Conservation (phyloP, 2,329 filamentous ascomycete species). For the Xylaria sp. region DNA sequence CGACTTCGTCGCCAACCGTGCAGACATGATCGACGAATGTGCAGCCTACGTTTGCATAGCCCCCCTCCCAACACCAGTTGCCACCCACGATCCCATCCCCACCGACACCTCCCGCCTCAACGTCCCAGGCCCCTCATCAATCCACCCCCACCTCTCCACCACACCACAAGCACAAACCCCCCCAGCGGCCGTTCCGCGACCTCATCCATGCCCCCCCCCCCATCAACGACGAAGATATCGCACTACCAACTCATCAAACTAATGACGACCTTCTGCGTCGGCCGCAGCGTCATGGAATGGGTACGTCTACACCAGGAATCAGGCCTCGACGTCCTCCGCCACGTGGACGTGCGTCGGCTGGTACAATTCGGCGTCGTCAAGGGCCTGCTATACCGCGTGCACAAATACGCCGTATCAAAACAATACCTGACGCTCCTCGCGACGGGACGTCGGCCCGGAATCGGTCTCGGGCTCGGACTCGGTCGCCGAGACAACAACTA, state of each 20-base stretch:
- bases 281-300: conserved; percentile 83
- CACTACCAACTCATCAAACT: conserved; percentile 71
- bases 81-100: conserved; percentile 1
- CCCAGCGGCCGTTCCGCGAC: conserved; percentile 7
- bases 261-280: conserved; percentile 78
- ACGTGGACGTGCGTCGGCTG: conserved; percentile 82
- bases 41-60: conserved; percentile 67
- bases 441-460: conserved; percentile 42
- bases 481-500: background rate
- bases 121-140: background rate
- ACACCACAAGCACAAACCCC: conserved; percentile 4
- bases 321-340: conserved; percentile 60
- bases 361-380: conserved; percentile 97
- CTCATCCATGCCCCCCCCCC: background rate
- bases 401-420: conserved; percentile 78
- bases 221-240: conserved; percentile 1
- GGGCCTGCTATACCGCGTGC: conserved; percentile 84
- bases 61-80: background rate
- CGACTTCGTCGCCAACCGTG: conserved; percentile 69
- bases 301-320: conserved; percentile 66
- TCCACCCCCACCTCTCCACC: background rate
- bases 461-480: conserved; percentile 21
- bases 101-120: conserved; percentile 7
- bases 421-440: conserved; percentile 54
- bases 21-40: conserved; percentile 75